Evolutionary conservation across 148 eudicot species (phyloP).

Genomic region (Rhododendron vialii): DNA sequence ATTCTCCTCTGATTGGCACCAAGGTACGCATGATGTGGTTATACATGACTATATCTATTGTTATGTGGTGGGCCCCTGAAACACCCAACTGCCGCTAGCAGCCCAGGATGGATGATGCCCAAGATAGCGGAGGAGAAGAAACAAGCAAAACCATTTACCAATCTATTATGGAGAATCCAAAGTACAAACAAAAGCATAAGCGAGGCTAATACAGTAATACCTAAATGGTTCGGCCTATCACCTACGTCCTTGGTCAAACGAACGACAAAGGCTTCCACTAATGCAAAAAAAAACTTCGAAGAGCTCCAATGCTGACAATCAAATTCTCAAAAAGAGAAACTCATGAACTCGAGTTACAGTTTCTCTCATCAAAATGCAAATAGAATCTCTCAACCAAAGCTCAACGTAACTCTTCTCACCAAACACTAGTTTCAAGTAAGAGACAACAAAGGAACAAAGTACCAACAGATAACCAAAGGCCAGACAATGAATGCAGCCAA

Average conservation of each 20-base stretch:
- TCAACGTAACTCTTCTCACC: not conserved
- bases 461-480: not conserved
- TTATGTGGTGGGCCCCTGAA: not conserved
- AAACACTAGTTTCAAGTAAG: not conserved
- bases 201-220: not conserved
- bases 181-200: not conserved
- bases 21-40: slow-evolving; percentile 46
- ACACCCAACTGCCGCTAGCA: not conserved
- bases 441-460: not conserved
- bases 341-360: not conserved
- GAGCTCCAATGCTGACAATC: not conserved
- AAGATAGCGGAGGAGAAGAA: not conserved
- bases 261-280: not conserved
- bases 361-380: not conserved
- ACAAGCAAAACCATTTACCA: not conserved
- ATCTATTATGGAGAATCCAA: not conserved
- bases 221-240: not conserved
- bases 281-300: not conserved
- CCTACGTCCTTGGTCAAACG: not conserved
- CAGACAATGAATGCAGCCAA: not conserved
- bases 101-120: not conserved
- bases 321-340: not conserved
- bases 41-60: not conserved
- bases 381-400: not conserved
- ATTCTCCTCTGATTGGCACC: slow-evolving; percentile 62